phyloP scores from a whole-genome alignment of 192 early-diverging fungal genomes.

The Umbelopsis isabellina region DNA sequence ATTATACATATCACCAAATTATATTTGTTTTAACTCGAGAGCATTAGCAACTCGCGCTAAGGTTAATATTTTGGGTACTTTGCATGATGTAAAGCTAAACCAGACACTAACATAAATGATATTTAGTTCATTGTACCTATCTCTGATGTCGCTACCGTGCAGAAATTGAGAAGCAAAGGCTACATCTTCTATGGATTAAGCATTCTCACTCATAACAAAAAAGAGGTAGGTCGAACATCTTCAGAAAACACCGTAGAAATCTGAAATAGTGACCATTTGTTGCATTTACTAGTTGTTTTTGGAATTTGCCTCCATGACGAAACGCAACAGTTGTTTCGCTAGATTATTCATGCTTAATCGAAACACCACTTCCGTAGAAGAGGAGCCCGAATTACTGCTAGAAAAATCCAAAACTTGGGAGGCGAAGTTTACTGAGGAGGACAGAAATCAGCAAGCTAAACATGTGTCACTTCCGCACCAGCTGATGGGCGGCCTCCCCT shows the following conservation, averaged over 20 bases:
- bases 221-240: constrained; percentile 37
- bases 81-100: background rate
- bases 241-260: background rate
- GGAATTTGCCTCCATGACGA: constrained; percentile 56
- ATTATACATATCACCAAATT: constrained; percentile 63
- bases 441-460: background rate
- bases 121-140: constrained; percentile 57
- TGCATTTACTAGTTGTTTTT: constrained; percentile 47
- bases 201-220: constrained; percentile 48
- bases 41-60: constrained; percentile 54
- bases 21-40: constrained; percentile 65
- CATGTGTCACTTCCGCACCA: background rate
- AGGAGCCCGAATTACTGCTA: background rate
- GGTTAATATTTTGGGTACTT: constrained; percentile 11
- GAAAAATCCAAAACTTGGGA: constrained; percentile 6
- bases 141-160: constrained; percentile 48
- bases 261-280: background rate
- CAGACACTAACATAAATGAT: background rate
- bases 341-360: constrained; percentile 25
- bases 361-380: background rate
- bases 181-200: constrained; percentile 52
- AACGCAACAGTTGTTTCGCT: constrained; percentile 50
- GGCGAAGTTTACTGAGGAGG: background rate
- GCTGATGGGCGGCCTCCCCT: background rate
- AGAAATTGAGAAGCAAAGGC: constrained; percentile 44